Conservation (phyloP, 1,284 basidiomycete genomes). For the Athelia psychrophila region DNA sequence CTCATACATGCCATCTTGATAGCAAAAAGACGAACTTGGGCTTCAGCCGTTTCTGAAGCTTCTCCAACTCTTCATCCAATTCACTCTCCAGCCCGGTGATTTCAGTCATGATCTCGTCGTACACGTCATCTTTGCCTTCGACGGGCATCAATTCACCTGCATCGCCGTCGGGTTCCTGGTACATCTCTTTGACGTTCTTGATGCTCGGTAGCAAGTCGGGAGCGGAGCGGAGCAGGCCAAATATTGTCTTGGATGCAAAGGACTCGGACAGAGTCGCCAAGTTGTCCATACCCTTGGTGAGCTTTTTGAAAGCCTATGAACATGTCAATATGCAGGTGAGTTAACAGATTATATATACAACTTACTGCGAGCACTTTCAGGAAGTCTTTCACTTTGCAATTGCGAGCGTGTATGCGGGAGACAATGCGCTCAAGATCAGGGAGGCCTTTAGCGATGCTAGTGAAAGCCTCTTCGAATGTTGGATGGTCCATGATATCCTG, state of each 20-base stretch:
- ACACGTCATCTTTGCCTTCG: slow-evolving; percentile 80
- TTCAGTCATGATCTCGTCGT: slow-evolving; percentile 73
- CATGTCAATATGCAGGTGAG: background rate
- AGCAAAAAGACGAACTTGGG: slow-evolving; percentile 24
- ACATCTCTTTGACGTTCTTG: slow-evolving; percentile 74
- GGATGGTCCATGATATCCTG: slow-evolving; percentile 82
- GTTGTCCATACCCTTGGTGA: slow-evolving; percentile 65
- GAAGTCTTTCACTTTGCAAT: slow-evolving; percentile 85
- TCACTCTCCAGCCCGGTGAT: slow-evolving; percentile 67
- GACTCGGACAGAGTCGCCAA: slow-evolving; percentile 64
- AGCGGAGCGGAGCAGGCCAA: slow-evolving; percentile 73
- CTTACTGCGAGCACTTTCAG: slow-evolving; percentile 72
- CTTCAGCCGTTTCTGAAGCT: slow-evolving; percentile 60
- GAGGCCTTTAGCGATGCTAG: slow-evolving; percentile 71
- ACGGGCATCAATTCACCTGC: slow-evolving; percentile 70
- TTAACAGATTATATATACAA: slow-evolving; percentile 18
- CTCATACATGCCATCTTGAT: slow-evolving; percentile 3
- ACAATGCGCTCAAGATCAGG: slow-evolving; percentile 94
- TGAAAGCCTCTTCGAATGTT: slow-evolving; percentile 75
- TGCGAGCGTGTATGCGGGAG: slow-evolving; percentile 90
- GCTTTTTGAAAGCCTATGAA: slow-evolving; percentile 68
- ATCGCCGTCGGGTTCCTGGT: slow-evolving; percentile 40
- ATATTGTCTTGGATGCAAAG: slow-evolving; percentile 76
- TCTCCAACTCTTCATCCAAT: slow-evolving; percentile 65
- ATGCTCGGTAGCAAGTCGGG: slow-evolving; percentile 76